Evolutionary conservation across 768 basidiomycete species (phyloP), one percentile per base, ranked within the genome.

Genomic region (Rickenella mellea): DNA sequence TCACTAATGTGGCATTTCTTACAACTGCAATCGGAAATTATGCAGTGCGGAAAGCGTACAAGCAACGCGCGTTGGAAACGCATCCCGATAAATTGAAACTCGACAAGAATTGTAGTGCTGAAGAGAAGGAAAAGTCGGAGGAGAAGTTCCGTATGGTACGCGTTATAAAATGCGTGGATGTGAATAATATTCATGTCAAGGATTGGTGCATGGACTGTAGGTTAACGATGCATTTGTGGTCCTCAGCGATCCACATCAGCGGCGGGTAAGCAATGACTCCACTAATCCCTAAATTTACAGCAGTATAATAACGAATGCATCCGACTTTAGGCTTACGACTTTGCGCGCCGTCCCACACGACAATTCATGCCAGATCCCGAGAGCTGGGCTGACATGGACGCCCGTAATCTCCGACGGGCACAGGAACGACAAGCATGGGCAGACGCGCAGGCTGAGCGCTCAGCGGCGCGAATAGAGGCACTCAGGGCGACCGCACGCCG

Each of bases 61-160:
- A 73, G 52, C 72, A 71, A 47, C 76, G 72, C 50, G 80, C 74
- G 8, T 64, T 84, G 21, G 78, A 80, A 55, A 83, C 83, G 1
- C 82, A 84, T 54, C 82, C 82, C 8, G 82, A 84, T 51, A 83
- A 81, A 50, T n/a, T n/a, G n/a, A n/a, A n/a, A n/a, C 71, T 83
- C 36, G 73, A 73, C 9, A 76, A 70, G 27, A 59, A 59, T 24
- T 73, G 74, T 6, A 70, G 61, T 31, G 68, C 70, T 32, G 59
- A 65, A 43, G 72, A 74, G 45, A 76, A 71, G 53, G 66, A 69
- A 42, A 63, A 54, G 15, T 75, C 80, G 6, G 73, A 74, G 51
- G 67, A 68, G 28, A 70, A 68, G 47, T 84, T 84, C 50, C 78
- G 73, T 52, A 67, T 70, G 67, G 81, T 81, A 57, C 50, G 65